Evolutionary conservation across 805 yeast genomes (phyloP).

Genomic region (Diddensiella santjacobensis): DNA sequence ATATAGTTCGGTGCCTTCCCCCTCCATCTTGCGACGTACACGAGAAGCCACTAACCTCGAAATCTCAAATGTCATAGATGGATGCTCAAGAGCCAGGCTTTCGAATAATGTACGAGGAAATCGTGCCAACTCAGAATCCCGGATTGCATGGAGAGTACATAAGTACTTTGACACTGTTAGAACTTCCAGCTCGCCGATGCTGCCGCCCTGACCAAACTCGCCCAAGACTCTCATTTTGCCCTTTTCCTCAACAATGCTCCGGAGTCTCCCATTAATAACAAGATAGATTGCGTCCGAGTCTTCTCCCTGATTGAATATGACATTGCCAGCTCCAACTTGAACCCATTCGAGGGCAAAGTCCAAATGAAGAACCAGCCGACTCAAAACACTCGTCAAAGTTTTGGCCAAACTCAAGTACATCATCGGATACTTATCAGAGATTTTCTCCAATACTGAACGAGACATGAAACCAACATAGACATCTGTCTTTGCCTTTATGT

Average conservation of each 20-base stretch:
- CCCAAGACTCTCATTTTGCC: conserved; percentile 43
- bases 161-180: conserved; percentile 72
- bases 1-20: conserved; percentile 1
- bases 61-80: conserved; percentile 86
- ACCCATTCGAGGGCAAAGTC: conserved; percentile 96
- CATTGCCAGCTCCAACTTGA: conserved; percentile 81
- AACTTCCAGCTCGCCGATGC: conserved; percentile 93
- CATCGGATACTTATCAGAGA: conserved; percentile 73
- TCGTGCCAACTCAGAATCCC: conserved; percentile 92
- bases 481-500: conserved; percentile 57
- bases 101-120: conserved; percentile 90
- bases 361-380: conserved; percentile 62
- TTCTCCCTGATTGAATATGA: conserved; percentile 76
- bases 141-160: conserved; percentile 71
- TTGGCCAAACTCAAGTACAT: conserved; percentile 76
- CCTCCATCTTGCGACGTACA: conserved; percentile 18
- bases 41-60: conserved; percentile 78
- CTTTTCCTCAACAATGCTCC: conserved; percentile 46
- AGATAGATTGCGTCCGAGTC: conserved; percentile 87
- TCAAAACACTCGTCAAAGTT: conserved; percentile 60
- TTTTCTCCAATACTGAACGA: conserved; percentile 53
- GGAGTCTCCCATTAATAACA: conserved; percentile 80
- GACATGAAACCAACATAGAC: conserved; percentile 71
- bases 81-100: conserved; percentile 74
- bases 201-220: conserved; percentile 91